Percentiles rank a stretch among this genome's conserved stretches.
Evolutionary conservation across 352 stramenopile genomes (phyloP).

Genomic region (Globisporangium parvum): DNA sequence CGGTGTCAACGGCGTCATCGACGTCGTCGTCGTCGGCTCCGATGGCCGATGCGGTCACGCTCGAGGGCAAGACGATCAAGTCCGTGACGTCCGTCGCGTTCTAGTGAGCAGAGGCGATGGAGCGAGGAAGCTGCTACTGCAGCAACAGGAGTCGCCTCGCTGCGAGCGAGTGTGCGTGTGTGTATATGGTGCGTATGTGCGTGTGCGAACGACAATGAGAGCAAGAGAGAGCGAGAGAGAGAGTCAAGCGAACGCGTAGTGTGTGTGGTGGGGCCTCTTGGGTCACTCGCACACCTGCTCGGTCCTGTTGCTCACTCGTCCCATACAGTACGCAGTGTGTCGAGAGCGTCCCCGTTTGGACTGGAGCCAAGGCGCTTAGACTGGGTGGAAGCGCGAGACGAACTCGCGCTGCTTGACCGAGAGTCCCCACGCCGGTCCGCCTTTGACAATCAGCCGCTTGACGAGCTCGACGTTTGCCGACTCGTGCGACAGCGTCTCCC

Average conservation of each 20-base stretch:
- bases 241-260: not conserved
- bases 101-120: not conserved
- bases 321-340: not conserved
- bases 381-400: constrained; percentile 40
- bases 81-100: constrained; percentile 14
- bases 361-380: constrained; percentile 4
- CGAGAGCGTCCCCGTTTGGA: not conserved
- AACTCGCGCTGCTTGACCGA: constrained; percentile 70
- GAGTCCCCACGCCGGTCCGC: constrained; percentile 68
- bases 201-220: not conserved
- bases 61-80: constrained; percentile 9
- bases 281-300: no score
- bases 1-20: constrained; percentile 4
- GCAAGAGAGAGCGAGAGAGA: not conserved
- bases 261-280: no score
- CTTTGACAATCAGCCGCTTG: constrained; percentile 61
- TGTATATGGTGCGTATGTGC: not conserved
- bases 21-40: not conserved
- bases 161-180: not conserved
- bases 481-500: constrained; percentile 34
- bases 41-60: not conserved
- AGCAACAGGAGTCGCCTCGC: no score
- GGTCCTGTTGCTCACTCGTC: no score
- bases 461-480: constrained; percentile 38
- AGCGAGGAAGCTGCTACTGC: not conserved